Conservation (phyloP, 257 asterid genomes). For the Solanum okadae region DNA sequence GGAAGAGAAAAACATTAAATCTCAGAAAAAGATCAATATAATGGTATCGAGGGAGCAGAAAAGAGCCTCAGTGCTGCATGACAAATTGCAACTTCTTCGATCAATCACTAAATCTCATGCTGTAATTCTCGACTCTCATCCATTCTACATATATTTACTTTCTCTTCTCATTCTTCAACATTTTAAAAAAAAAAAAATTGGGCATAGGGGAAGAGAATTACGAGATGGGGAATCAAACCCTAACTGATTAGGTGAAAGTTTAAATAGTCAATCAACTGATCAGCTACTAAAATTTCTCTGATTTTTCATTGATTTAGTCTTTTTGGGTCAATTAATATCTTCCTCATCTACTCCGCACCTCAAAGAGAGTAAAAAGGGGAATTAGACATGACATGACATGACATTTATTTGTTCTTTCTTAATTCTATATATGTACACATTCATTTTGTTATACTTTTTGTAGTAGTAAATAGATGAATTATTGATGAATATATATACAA, state of each 20-base stretch:
- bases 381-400: not conserved
- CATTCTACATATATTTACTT: not conserved
- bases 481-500: not conserved
- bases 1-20: not conserved
- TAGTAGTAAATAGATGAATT: not conserved
- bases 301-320: not conserved
- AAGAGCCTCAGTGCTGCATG: conserved; percentile 32
- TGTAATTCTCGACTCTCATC: conserved; percentile 25
- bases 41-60: conserved; percentile 69
- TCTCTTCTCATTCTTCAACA: not conserved
- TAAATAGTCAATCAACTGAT: not conserved
- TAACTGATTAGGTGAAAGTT: not conserved
- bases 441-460: not conserved
- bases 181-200: not conserved
- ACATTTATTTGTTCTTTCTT: not conserved
- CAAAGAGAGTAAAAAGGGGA: not conserved
- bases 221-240: not conserved
- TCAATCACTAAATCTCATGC: conserved; percentile 79
- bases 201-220: not conserved
- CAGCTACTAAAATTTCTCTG: too few species aligned
- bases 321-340: not conserved
- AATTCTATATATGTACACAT: not conserved
- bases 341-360: not conserved
- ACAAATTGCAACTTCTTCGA: conserved; percentile 80
- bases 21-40: not conserved